Evolutionary conservation across 2,329 filamentous ascomycete genomes (phyloP).

Genomic region (Colletotrichum sp.): DNA sequence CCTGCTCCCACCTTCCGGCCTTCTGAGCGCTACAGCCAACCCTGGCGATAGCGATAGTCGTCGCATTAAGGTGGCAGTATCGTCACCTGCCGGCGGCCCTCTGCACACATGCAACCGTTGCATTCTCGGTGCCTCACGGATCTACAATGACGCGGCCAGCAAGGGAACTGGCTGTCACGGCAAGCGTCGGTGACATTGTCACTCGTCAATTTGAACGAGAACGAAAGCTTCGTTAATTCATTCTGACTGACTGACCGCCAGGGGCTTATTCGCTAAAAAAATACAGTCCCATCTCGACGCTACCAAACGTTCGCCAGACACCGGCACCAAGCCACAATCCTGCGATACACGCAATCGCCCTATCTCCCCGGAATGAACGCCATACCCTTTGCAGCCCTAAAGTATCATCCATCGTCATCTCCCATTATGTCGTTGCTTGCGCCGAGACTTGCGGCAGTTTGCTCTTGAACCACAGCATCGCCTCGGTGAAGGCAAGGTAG

Average conservation of each 20-base stretch:
- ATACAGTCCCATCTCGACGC: not conserved
- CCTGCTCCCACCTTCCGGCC: not conserved
- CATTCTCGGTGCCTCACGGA: not conserved
- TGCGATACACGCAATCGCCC: not conserved
- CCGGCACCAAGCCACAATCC: not conserved
- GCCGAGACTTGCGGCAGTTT: not conserved
- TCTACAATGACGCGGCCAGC: conserved; percentile 7
- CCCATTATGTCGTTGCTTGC: not conserved
- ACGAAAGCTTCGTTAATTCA: not conserved
- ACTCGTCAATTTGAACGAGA: not conserved
- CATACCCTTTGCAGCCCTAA: not conserved
- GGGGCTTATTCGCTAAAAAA: not conserved
- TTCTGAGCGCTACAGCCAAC: not conserved
- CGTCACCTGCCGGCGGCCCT: not conserved
- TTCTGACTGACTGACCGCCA: not conserved
- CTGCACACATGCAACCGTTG: not conserved
- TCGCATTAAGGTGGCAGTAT: not conserved
- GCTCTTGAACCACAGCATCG: conserved; percentile 38
- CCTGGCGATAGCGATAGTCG: not conserved
- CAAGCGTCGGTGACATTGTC: not conserved
- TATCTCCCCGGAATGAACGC: not conserved
- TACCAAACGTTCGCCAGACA: not conserved
- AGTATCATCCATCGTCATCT: not conserved
- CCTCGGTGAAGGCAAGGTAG: conserved; percentile 55
- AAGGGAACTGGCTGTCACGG: not conserved